A percentile compares a stretch with the other conserved stretches of the same genome.
Conservation (phyloP, 2,329 filamentous ascomycete species). For the Whalleya microplaca region DNA sequence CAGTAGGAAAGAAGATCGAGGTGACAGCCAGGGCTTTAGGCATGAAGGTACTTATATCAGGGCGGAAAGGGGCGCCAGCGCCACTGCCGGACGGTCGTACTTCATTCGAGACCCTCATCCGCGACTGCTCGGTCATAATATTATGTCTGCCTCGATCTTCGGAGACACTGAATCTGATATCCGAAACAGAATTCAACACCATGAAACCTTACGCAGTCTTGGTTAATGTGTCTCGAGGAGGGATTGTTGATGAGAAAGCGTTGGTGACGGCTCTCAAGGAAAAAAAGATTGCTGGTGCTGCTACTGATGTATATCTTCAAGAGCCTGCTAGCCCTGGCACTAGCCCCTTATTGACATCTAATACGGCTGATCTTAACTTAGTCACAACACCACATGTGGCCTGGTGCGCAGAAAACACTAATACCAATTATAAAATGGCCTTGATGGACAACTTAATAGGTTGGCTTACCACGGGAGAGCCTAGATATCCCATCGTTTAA, state of each 20-base stretch:
- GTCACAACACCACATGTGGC: conserved; percentile 1
- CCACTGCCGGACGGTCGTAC: too few species aligned
- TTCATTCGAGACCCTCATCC: too few species aligned
- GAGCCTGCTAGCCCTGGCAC: conserved; percentile 31
- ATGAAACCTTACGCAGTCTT: conserved; percentile 30
- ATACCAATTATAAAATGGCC: conserved; percentile 24
- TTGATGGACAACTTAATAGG: conserved; percentile 24
- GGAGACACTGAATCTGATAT: conserved; percentile 31
- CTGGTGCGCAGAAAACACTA: background rate
- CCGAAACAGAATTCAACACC: conserved; percentile 22
- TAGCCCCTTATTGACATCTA: conserved; percentile 18
- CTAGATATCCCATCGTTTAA: conserved; percentile 18
- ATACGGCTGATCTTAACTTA: background rate
- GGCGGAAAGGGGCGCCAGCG: too few species aligned
- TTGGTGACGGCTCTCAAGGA: conserved; percentile 33
- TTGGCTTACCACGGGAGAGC: conserved; percentile 23
- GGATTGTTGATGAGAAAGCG: conserved; percentile 35
- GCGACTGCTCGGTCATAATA: conserved; percentile 11
- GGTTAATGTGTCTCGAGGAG: conserved; percentile 38
- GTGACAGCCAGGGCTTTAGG: background rate
- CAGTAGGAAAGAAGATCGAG: background rate
- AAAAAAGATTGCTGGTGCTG: conserved; percentile 33
- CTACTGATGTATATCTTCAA: conserved; percentile 36
- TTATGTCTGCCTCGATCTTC: conserved; percentile 9
- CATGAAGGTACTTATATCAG: background rate